Evolutionary conservation across 441 rosid genomes (phyloP).

Genomic region (Adansonia gregorii): DNA sequence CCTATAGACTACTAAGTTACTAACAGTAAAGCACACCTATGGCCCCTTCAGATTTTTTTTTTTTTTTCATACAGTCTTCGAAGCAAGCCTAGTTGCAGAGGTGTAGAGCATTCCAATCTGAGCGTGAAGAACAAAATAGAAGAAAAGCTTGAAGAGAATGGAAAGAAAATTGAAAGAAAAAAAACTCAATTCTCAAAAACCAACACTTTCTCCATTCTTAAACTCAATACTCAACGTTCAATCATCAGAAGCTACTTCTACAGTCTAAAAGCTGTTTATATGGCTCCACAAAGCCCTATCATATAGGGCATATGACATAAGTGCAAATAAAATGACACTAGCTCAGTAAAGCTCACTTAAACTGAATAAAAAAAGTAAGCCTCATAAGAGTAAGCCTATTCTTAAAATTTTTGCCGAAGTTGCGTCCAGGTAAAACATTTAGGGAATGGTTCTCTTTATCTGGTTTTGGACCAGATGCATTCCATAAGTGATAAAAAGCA

Average conservation of each 20-base stretch:
- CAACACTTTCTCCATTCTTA: conserved; percentile 1
- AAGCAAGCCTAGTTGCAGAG: background rate
- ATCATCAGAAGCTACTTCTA: background rate
- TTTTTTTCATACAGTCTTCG: background rate
- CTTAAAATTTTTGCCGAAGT: background rate
- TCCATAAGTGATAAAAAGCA: no score
- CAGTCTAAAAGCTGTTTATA: background rate
- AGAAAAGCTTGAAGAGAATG: background rate
- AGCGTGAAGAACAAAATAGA: background rate
- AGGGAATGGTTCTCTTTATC: background rate
- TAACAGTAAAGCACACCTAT: background rate
- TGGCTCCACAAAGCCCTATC: background rate
- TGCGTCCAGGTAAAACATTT: background rate
- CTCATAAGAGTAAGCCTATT: background rate
- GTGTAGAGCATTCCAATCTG: background rate
- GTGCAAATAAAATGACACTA: background rate
- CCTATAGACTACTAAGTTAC: conserved; percentile 7
- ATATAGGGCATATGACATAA: background rate
- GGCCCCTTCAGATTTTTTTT: background rate
- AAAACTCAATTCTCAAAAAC: background rate
- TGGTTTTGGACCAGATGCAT: background rate
- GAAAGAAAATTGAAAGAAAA: conserved; percentile 5
- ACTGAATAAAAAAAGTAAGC: background rate
- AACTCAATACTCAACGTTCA: background rate
- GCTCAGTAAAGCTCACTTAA: background rate